A percentile compares a stretch with the other conserved stretches of the same genome.
phyloP scores from a whole-genome alignment of 2,329 filamentous ascomycete species.

The Metarhizium rileyi region DNA sequence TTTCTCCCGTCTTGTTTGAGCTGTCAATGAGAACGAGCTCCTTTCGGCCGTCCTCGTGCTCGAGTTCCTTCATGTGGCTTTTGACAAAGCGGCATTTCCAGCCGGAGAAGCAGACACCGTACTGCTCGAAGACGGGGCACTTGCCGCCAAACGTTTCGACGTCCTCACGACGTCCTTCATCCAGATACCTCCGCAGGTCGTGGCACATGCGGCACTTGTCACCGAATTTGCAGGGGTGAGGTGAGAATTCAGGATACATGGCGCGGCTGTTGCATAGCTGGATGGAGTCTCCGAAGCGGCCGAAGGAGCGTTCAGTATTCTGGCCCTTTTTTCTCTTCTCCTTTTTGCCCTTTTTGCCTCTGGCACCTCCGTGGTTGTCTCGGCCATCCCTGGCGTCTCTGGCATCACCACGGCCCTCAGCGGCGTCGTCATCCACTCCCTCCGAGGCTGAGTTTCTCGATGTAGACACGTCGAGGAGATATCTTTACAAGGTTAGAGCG shows the following conservation, averaged over 20 bases:
- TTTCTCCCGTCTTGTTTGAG: conserved; percentile 8
- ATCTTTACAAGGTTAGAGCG: conserved; percentile 20
- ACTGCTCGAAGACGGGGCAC: conserved; percentile 71
- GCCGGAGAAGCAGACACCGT: conserved; percentile 69
- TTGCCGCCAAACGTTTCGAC: conserved; percentile 64
- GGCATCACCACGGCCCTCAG: conserved; percentile 31
- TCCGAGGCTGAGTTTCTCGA: conserved; percentile 15
- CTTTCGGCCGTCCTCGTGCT: conserved; percentile 68
- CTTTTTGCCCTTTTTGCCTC: conserved; percentile 32
- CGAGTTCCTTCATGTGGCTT: conserved; percentile 76
- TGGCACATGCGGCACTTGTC: conserved; percentile 76
- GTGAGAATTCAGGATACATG: conserved; percentile 70
- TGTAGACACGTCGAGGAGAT: conserved; percentile 28
- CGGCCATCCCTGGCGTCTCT: conserved; percentile 34
- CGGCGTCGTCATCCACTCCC: conserved; percentile 37
- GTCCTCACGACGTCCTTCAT: conserved; percentile 71
- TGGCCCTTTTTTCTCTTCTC: conserved; percentile 50
- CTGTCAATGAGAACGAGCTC: conserved; percentile 63
- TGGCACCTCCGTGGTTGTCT: conserved; percentile 26
- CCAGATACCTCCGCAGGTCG: conserved; percentile 75
- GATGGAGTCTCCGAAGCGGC: conserved; percentile 66
- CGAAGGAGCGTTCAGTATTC: conserved; percentile 76
- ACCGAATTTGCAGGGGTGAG: conserved; percentile 65
- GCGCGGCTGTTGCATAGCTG: conserved; percentile 68
- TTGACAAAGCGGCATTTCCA: conserved; percentile 92